Percentiles rank a stretch among this genome's conserved stretches.
Evolutionary conservation across 1,284 basidiomycete species (phyloP).

Genomic region (Apiotrichum gamsii): DNA sequence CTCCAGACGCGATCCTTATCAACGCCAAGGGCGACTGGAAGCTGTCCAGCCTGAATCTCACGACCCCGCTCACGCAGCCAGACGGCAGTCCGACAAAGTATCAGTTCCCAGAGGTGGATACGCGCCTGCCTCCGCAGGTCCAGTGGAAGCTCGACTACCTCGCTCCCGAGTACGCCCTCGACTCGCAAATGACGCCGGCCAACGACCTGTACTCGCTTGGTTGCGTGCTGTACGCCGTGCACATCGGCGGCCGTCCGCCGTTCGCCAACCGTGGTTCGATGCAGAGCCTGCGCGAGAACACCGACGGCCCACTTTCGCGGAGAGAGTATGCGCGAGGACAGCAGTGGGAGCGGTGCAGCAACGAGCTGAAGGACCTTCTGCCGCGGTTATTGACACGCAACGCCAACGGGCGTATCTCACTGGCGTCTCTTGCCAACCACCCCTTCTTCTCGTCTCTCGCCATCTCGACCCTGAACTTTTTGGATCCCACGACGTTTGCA

Average conservation of each 20-base stretch:
- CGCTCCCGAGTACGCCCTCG: constrained; percentile 89
- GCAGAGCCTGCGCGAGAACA: constrained; percentile 69
- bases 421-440: constrained; percentile 70
- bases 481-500: constrained; percentile 91
- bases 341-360: constrained; percentile 39
- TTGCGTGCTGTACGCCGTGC: constrained; percentile 80
- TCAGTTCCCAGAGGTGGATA: constrained; percentile 84
- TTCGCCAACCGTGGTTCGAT: constrained; percentile 83
- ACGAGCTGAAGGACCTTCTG: constrained; percentile 57
- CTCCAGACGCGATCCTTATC: constrained; percentile 73
- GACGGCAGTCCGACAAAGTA: constrained; percentile 72
- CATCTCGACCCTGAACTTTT: constrained; percentile 91
- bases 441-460: constrained; percentile 94
- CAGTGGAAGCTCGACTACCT: constrained; percentile 94
- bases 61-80: constrained; percentile 65
- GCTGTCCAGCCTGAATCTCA: constrained; percentile 80
- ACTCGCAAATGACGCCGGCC: constrained; percentile 73
- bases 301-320: constrained; percentile 52
- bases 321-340: constrained; percentile 37
- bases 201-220: constrained; percentile 96
- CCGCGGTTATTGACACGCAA: constrained; percentile 71
- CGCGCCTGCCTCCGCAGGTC: constrained; percentile 67
- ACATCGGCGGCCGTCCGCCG: constrained; percentile 79
- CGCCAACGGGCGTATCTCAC: constrained; percentile 64
- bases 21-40: constrained; percentile 97